Evolutionary conservation across 73 alveolate species (phyloP), one percentile per base, ranked within the genome.

Genomic region (Urostyla sp.): DNA sequence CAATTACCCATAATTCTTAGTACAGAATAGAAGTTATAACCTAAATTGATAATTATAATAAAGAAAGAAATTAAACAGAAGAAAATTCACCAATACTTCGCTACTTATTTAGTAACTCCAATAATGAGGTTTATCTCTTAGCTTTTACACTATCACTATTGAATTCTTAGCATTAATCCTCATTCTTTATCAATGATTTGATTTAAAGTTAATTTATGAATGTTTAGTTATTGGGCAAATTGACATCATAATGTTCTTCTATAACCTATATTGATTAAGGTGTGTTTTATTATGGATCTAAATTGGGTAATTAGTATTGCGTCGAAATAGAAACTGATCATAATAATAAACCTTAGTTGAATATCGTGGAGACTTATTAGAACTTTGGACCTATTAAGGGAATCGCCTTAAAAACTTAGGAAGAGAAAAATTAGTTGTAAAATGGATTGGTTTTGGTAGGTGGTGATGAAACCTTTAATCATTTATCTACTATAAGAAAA

Each of bases 211-310:
- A 5, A 10, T 63, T 63, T 24, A 38, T 63, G 79, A 63, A 43
- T 4, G 44, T 63, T 63, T 57, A 63, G 60, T 63, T 63, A 24
- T 63, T 63, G 45, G 79, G 55, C 44, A 20, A 63, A 6, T 43
- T 43, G 45, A 44, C 44, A 6, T 37, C 79, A 6, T 27, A 49
- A 27, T 63, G 79, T 24, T 28, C 79, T 1, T 21, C 61, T n/a
- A 27, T 63, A 16, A 63, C 37, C 21, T 63, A 63, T 32, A 43
- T 63, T 37, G 79, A 63, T 43, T 43, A 63, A 21, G 60, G 79
- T 1, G 18, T 4, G n/a, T 18, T 63, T 2, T 63, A 13, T 38
- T 63, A 63, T 43, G 79, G 79, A 28, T 63, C 79, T 13, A 63
- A 43, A 43, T 24, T n/a, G 7, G 79, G 61, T 2, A 60, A 63